These are phyloP conservation scores for Curvularia hawaiiensis DNA, from an alignment of 2,329 filamentous ascomycete genomes.

Conservation along the genomic window DNA sequence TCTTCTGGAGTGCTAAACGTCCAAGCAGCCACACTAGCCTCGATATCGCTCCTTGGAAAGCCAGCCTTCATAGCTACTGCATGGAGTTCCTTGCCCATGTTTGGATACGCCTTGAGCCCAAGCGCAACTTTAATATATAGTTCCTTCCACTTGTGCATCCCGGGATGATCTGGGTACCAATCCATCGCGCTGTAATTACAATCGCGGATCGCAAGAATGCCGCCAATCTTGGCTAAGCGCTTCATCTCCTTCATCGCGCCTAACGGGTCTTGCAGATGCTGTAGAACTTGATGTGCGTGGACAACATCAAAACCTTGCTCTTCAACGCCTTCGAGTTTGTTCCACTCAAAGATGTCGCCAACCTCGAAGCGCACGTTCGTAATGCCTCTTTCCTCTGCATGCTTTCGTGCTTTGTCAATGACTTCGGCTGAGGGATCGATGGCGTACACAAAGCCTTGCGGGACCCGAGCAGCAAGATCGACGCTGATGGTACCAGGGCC, in stretches of 20 bases:
- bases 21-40: slow-evolving; percentile 50
- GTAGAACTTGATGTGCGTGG: slow-evolving; percentile 63
- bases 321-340: slow-evolving; percentile 49
- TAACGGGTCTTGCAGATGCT: slow-evolving; percentile 60
- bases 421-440: slow-evolving; percentile 54
- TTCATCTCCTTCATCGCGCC: slow-evolving; percentile 59
- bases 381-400: slow-evolving; percentile 45
- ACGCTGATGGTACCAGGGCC: slow-evolving; percentile 57
- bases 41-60: slow-evolving; percentile 45
- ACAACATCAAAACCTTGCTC: slow-evolving; percentile 62
- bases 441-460: slow-evolving; percentile 52
- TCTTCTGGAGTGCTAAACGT: slow-evolving; percentile 49
- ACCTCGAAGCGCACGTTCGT: slow-evolving; percentile 49
- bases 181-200: slow-evolving; percentile 43
- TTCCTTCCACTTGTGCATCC: slow-evolving; percentile 44
- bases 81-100: slow-evolving; percentile 44
- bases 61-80: slow-evolving; percentile 49
- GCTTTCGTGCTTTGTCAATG: slow-evolving; percentile 47
- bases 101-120: slow-evolving; percentile 40
- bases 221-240: slow-evolving; percentile 58
- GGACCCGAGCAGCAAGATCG: slow-evolving; percentile 51
- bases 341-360: slow-evolving; percentile 51
- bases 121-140: slow-evolving; percentile 42
- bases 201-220: slow-evolving; percentile 57
- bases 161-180: slow-evolving; percentile 47